Percentiles rank a stretch among this genome's conserved stretches.
Evolutionary conservation across 2,329 filamentous ascomycete species (phyloP).

Genomic region (Cryphonectria radicalis): DNA sequence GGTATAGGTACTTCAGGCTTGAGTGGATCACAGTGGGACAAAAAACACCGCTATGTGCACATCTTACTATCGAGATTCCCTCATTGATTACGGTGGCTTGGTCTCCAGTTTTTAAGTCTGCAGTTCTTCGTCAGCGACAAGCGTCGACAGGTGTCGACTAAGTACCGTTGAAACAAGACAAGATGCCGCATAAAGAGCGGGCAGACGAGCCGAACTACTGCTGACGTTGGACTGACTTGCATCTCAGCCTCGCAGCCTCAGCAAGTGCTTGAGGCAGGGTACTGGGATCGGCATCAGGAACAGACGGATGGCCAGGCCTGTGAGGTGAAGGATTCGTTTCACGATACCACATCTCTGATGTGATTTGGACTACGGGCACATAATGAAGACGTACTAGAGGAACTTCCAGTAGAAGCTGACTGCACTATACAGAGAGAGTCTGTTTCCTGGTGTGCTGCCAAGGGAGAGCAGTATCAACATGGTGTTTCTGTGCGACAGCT

Average conservation of each 20-base stretch:
- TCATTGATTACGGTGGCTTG: neutral
- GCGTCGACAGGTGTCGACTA: neutral
- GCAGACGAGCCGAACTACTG: neutral
- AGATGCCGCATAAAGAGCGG: neutral
- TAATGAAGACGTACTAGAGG: too few species aligned
- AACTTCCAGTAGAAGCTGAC: too few species aligned
- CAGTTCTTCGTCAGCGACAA: neutral
- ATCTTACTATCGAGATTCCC: neutral
- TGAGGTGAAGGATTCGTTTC: too few species aligned
- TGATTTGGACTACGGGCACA: too few species aligned
- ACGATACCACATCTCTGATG: too few species aligned
- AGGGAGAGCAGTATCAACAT: too few species aligned
- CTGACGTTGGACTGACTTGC: neutral
- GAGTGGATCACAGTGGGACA: neutral
- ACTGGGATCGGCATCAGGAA: too few species aligned
- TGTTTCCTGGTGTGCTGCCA: too few species aligned
- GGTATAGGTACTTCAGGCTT: neutral
- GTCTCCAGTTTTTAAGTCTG: neutral
- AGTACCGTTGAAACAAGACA: neutral
- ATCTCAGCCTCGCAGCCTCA: neutral
- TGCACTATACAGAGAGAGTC: too few species aligned
- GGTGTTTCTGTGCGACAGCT: too few species aligned
- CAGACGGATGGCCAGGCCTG: too few species aligned
- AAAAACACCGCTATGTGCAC: neutral
- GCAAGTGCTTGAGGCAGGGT: too few species aligned